phyloP scores from a whole-genome alignment of 2,329 filamentous ascomycete species.

The Trichoderma sp. region DNA sequence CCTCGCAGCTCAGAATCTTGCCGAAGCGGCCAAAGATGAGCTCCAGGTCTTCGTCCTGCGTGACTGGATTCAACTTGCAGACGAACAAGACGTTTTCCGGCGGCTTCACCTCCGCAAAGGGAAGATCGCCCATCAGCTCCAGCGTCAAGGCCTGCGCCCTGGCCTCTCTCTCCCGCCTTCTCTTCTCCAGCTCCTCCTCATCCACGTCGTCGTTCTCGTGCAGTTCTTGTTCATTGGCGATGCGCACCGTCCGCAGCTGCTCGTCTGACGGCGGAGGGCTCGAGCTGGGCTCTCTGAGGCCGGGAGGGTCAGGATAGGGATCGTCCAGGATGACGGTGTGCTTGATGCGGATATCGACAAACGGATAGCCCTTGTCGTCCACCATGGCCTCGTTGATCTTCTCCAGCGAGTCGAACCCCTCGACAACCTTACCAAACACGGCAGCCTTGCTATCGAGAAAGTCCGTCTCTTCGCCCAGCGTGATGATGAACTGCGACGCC shows the following conservation, averaged over 20 bases:
- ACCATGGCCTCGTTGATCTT: constrained; percentile 90
- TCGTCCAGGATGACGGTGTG: constrained; percentile 93
- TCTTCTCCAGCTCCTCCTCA: constrained; percentile 76
- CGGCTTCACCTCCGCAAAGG: constrained; percentile 95
- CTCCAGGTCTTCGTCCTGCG: constrained; percentile 89
- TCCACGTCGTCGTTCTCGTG: constrained; percentile 70
- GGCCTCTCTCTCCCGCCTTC: constrained; percentile 84
- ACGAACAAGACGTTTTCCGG: constrained; percentile 98
- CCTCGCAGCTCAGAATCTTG: constrained; percentile 91
- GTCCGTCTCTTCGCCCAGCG: constrained; percentile 84
- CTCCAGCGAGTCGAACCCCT: constrained; percentile 91
- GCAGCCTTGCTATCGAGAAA: constrained; percentile 92
- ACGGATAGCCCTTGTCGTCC: constrained; percentile 79
- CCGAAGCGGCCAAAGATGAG: constrained; percentile 97
- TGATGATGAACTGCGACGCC: constrained; percentile 91
- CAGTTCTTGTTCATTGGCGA: constrained; percentile 83
- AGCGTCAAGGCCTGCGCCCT: constrained; percentile 91
- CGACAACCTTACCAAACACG: constrained; percentile 92
- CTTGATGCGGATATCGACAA: constrained; percentile 93
- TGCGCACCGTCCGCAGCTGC: constrained; percentile 87
- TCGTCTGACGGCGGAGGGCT: constrained; percentile 81
- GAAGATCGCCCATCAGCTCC: constrained; percentile 96
- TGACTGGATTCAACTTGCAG: constrained; percentile 97
- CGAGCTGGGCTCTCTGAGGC: constrained; percentile 72
- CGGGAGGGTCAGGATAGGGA: constrained; percentile 80